Conservation (phyloP, 1,139 yeast genomes). For the Insectozyma bohioensis region DNA sequence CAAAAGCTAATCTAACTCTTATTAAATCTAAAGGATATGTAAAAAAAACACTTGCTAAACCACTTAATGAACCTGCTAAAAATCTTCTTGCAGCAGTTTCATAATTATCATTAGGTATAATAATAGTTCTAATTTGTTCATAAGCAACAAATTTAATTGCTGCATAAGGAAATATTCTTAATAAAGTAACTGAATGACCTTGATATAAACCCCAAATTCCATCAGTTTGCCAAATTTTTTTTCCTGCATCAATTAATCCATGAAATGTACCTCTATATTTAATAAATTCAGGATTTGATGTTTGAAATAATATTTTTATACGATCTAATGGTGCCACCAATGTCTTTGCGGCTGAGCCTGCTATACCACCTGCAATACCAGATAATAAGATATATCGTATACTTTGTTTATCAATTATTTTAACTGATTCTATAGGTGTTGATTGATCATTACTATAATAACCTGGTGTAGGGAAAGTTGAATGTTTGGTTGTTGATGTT, state of each 20-base stretch:
- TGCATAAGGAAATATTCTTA: slow-evolving; percentile 94
- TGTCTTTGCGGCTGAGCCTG: slow-evolving; percentile 95
- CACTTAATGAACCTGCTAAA: slow-evolving; percentile 86
- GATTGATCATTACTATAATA: slow-evolving; percentile 26
- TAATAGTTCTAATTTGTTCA: slow-evolving; percentile 79
- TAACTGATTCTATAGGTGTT: slow-evolving; percentile 26
- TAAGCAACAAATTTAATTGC: slow-evolving; percentile 97
- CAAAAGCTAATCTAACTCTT: slow-evolving; percentile 89
- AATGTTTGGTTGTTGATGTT: neutral
- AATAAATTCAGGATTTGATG: slow-evolving; percentile 85
- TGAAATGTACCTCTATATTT: slow-evolving; percentile 77
- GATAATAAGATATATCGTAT: slow-evolving; percentile 76
- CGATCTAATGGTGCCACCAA: slow-evolving; percentile 94
- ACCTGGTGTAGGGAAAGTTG: slow-evolving; percentile 12
- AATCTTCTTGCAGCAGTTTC: slow-evolving; percentile 84
- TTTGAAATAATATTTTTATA: slow-evolving; percentile 91
- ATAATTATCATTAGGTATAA: slow-evolving; percentile 71
- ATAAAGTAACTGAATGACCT: slow-evolving; percentile 91
- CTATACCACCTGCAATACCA: slow-evolving; percentile 93
- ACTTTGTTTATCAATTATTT: slow-evolving; percentile 57
- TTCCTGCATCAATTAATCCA: slow-evolving; percentile 76
- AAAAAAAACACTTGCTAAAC: slow-evolving; percentile 80
- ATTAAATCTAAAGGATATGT: slow-evolving; percentile 92
- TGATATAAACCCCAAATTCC: slow-evolving; percentile 87
- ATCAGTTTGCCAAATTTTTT: slow-evolving; percentile 62